phyloP scores from a whole-genome alignment of 345 rosid species.

The Gossypium arboreum region DNA sequence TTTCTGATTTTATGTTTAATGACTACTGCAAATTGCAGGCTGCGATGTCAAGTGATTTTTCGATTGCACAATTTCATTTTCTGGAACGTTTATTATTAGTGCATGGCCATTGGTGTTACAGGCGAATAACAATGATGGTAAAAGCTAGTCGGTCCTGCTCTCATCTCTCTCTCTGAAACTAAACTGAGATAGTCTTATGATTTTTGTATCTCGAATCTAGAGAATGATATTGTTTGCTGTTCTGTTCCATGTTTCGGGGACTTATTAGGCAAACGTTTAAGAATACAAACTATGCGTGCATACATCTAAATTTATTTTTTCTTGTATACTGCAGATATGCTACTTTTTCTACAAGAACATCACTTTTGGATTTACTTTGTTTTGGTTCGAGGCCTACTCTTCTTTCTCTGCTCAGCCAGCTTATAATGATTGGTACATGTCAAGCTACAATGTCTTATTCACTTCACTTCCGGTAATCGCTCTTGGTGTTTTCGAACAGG shows the following conservation, averaged over 20 bases:
- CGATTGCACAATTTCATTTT: conserved; percentile 82
- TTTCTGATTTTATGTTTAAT: conserved; percentile 8
- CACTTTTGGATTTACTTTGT: conserved; percentile 80
- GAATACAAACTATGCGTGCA: neutral
- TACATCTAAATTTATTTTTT: neutral
- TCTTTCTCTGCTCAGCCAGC: conserved; percentile 92
- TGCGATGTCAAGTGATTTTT: conserved; percentile 89
- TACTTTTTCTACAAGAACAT: conserved; percentile 96
- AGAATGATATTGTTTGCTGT: neutral
- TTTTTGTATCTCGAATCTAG: neutral
- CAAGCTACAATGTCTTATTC: conserved; percentile 92
- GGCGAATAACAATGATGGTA: conserved; percentile 90
- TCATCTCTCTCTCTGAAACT: neutral
- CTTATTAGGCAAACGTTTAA: neutral
- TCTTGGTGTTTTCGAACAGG: conserved; percentile 91
- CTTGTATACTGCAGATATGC: conserved; percentile 61
- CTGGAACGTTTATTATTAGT: conserved; percentile 77
- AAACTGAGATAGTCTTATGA: neutral
- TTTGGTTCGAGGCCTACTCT: conserved; percentile 88
- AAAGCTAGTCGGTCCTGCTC: conserved; percentile 3
- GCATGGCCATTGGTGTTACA: conserved; percentile 98
- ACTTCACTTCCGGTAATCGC: conserved; percentile 94
- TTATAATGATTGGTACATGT: conserved; percentile 94
- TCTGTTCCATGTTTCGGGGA: neutral
- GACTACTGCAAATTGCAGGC: conserved; percentile 47